Conservation (phyloP, 2,329 filamentous ascomycete genomes). For the Colletotrichum sublineola region DNA sequence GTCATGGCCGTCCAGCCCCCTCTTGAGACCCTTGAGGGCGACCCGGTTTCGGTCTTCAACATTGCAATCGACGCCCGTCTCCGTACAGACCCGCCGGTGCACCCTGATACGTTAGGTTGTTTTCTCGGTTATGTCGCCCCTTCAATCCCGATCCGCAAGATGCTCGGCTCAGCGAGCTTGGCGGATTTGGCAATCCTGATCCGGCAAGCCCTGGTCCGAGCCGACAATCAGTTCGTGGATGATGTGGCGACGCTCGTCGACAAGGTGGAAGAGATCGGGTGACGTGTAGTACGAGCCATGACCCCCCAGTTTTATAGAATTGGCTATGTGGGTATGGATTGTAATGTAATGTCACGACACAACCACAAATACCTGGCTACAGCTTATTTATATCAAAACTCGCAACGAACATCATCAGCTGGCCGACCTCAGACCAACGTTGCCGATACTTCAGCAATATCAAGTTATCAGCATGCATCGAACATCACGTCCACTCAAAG, state of each 20-base stretch:
- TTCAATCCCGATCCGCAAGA: slow-evolving; percentile 47
- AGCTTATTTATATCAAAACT: too few relatives aligned
- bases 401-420: too few relatives aligned
- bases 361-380: too few relatives aligned
- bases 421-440: too few relatives aligned
- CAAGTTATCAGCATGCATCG: neutral
- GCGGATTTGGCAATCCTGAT: slow-evolving; percentile 52
- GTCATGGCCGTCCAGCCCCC: slow-evolving; percentile 40
- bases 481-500: neutral
- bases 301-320: too few relatives aligned
- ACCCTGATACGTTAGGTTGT: slow-evolving; percentile 54
- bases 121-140: slow-evolving; percentile 54
- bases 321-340: neutral
- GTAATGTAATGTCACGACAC: neutral
- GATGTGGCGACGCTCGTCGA: slow-evolving; percentile 49
- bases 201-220: slow-evolving; percentile 48
- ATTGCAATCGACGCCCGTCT: slow-evolving; percentile 54
- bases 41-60: slow-evolving; percentile 53
- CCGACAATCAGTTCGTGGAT: slow-evolving; percentile 50
- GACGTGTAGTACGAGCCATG: too few relatives aligned
- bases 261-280: too few relatives aligned
- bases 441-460: too few relatives aligned
- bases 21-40: slow-evolving; percentile 39
- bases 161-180: slow-evolving; percentile 47
- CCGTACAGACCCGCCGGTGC: slow-evolving; percentile 52